Percentiles rank a stretch among this genome's conserved stretches.
Evolutionary conservation across 768 basidiomycete genomes (phyloP).

Genomic region (Panus rudis): DNA sequence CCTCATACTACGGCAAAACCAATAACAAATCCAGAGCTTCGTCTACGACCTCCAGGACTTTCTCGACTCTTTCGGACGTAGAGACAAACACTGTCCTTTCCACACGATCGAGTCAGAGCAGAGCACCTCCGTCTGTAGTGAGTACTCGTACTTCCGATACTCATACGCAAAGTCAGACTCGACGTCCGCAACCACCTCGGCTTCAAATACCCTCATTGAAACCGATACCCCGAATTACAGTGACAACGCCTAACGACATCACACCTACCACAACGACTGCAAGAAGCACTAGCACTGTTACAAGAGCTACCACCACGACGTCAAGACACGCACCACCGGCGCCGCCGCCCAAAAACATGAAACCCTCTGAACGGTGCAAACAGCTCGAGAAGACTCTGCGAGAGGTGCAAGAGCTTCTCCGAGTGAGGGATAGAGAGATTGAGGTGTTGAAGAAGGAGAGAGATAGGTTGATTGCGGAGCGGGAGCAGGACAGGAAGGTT

Average conservation of each 20-base stretch:
- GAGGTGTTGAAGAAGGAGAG: slow-evolving; percentile 41
- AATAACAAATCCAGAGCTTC: too few relatives aligned
- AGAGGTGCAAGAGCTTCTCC: slow-evolving; percentile 56
- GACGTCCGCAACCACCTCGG: too few relatives aligned
- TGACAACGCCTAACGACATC: not conserved
- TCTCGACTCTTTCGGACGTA: too few relatives aligned
- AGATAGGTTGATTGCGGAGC: slow-evolving; percentile 23
- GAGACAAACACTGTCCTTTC: too few relatives aligned
- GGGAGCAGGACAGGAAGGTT: slow-evolving; percentile 18
- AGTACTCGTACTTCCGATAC: too few relatives aligned
- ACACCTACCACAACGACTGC: not conserved
- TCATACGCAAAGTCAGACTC: too few relatives aligned
- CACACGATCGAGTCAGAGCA: too few relatives aligned
- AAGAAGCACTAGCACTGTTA: slow-evolving; percentile 32
- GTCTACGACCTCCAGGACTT: too few relatives aligned
- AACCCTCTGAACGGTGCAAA: slow-evolving; percentile 56
- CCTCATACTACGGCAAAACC: too few relatives aligned
- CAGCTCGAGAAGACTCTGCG: slow-evolving; percentile 55
- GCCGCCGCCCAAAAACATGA: slow-evolving; percentile 38
- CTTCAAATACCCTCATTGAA: slow-evolving; percentile 9
- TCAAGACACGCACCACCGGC: slow-evolving; percentile 51
- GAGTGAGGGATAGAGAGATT: slow-evolving; percentile 51
- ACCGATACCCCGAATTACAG: slow-evolving; percentile 2
- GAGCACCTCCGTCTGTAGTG: too few relatives aligned
- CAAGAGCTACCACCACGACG: slow-evolving; percentile 36